Conservation (phyloP, 2,329 filamentous ascomycete genomes). For the Apiospora marii region DNA sequence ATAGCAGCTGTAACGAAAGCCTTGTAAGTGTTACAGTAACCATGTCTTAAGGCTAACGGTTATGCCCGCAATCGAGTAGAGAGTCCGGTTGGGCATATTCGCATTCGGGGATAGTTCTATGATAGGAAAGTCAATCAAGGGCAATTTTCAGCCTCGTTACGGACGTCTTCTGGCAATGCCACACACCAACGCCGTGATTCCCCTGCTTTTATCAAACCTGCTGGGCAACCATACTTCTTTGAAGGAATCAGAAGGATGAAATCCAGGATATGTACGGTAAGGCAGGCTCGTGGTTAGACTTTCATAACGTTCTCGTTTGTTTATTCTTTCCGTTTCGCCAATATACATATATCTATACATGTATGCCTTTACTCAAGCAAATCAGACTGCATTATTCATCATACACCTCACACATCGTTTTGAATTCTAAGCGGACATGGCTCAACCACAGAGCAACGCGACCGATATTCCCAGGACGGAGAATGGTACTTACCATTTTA, state of each 20-base stretch:
- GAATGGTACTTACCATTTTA: neutral
- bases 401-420: neutral
- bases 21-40: no score
- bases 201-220: neutral
- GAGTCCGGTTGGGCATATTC: neutral
- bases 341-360: neutral
- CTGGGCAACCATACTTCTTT: neutral
- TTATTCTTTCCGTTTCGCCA: neutral
- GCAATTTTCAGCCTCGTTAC: neutral
- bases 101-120: neutral
- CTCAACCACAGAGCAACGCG: neutral
- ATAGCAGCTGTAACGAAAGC: no score
- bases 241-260: neutral
- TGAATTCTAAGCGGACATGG: neutral
- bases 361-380: neutral
- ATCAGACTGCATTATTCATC: neutral
- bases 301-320: neutral
- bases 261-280: neutral
- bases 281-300: neutral
- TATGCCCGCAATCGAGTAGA: no score
- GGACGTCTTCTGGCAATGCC: neutral
- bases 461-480: neutral
- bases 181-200: neutral
- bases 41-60: neutral
- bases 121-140: neutral